Conservation (phyloP, 225 moss, liverwort and hornwort genomes). For the Pseudisothecium myosuroides region DNA sequence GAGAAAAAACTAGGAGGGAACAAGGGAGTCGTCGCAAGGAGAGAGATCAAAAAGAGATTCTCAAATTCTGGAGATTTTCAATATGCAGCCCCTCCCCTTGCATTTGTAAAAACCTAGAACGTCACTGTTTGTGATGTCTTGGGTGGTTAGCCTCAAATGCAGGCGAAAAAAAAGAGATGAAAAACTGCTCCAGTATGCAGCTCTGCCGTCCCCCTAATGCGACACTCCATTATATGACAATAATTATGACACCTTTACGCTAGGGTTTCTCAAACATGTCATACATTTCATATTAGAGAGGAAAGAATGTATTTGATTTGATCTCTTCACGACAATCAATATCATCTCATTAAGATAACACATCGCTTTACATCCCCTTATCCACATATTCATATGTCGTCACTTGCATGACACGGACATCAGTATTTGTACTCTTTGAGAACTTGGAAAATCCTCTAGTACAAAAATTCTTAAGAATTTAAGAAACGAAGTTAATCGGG, state of each 20-base stretch:
- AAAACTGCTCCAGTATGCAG: background rate
- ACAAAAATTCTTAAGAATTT: background rate
- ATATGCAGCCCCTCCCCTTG: background rate
- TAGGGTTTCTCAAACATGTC: background rate
- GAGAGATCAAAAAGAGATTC: background rate
- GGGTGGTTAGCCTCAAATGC: background rate
- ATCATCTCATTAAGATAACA: background rate
- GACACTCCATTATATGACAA: background rate
- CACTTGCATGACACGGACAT: background rate
- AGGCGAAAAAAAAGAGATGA: background rate
- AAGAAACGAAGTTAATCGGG: background rate
- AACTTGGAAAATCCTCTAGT: background rate
- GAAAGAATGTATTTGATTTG: background rate
- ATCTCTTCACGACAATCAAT: background rate
- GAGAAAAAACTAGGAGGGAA: background rate
- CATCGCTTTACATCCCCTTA: background rate
- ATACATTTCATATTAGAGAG: background rate
- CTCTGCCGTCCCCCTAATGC: background rate
- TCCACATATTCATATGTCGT: background rate
- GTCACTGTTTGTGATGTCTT: background rate
- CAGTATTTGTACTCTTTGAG: background rate
- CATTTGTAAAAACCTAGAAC: background rate
- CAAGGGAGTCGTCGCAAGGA: background rate
- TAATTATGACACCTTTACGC: background rate
- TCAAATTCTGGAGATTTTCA: background rate